Evolutionary conservation across 73 alveolate species (phyloP), one percentile per base, ranked within the genome.

Genomic region (Diophrys appendiculata): DNA sequence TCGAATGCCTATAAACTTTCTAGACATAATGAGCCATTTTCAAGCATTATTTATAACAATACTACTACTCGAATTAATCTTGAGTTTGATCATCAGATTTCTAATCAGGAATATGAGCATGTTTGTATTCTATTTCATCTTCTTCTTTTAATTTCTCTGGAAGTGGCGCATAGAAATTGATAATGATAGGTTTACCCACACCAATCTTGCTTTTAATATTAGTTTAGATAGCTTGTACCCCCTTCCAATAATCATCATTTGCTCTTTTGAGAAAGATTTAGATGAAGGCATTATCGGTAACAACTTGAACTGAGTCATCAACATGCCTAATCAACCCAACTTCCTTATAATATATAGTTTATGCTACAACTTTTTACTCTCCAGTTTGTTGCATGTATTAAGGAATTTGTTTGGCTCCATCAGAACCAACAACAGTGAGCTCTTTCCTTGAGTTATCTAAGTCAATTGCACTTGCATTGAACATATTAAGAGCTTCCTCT

Each of bases 21-120:
- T 69, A 31, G 54, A 75, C 82, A 65, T 83, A 83, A 29, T 83
- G 33, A n/a, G 91, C 85, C 33, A 83, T 83, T 35, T 73, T 75
- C 25, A 69, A 29, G 68, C 91, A 83, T 33, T 83, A 52, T 29
- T 68, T 73, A 23, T 55, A 35, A 34, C 72, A 24, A 33, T 27
- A 74, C 11, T 60, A 3, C 29, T 60, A 18, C 18, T 43, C 60
- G 18, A 43, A 43, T 43, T 43, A 2, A 14, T 60, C 71, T 13
- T 60, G 54, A 25, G 2, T 18, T 24, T 1, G 22, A 3, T 67
- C 30, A 11, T 2, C 31, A 14, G 30, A 11, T 29, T 25, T 60
- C 13, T 11, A 14, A 13, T 14, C 11, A 14, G 26, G 75, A 23
- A 18, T 67, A 24, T 14, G 54, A 25, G 25, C 2, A 23, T 67